Base-by-base conservation (phyloP, 2,329 filamentous ascomycete species). In the Aspergillus piperis region DNA sequence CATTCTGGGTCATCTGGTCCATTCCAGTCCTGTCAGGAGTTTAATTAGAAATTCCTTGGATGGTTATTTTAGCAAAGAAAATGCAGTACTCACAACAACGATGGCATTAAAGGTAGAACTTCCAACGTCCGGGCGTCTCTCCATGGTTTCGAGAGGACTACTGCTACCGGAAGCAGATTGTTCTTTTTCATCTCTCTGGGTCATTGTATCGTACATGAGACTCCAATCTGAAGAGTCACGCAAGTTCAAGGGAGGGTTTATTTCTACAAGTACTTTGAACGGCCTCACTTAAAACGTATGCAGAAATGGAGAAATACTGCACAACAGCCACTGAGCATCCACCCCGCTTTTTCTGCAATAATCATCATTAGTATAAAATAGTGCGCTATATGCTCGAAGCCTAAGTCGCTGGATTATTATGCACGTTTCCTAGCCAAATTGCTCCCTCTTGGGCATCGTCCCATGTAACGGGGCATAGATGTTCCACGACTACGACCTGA, bases 241-340 rank as follows among this genome's bases (percentile, higher is more conserved):
- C 1, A 1, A 11, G 17, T 3, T 2, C 5, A 11, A 17, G 8
- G 41, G 41, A 21, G 7, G 5, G 3, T 3, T 2, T 10, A 2
- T 15, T 11, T 42, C 0, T 11, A 11, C 4, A 15, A 19, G 3
- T 44, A 44, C 1, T 10, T 1, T 21, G 17, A 42, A 3, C 39
- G 17, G 2, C 4, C 8, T 10, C 8, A 5, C 0, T 11, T 17
- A 3, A 5, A 19, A 5, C 3, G 13, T 10, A 17, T 17, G n/a
- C 15, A 17, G n/a, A n/a, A 23, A 13, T 1, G 4, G 32, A 36
- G 11, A 1, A 36, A 13, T 0, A 6, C 4, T 36, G 10, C 11
- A 0, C 6, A 15, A 6, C 2, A 36, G 5, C 5, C 4, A 36
- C 4, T 0, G 0, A 32, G 0, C 32, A 36, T 36, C 2, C 5